A percentile compares a stretch with the other conserved stretches of the same genome.
phyloP scores from a whole-genome alignment of 495 filamentous ascomycete species.

The Immersiella caudata region DNA sequence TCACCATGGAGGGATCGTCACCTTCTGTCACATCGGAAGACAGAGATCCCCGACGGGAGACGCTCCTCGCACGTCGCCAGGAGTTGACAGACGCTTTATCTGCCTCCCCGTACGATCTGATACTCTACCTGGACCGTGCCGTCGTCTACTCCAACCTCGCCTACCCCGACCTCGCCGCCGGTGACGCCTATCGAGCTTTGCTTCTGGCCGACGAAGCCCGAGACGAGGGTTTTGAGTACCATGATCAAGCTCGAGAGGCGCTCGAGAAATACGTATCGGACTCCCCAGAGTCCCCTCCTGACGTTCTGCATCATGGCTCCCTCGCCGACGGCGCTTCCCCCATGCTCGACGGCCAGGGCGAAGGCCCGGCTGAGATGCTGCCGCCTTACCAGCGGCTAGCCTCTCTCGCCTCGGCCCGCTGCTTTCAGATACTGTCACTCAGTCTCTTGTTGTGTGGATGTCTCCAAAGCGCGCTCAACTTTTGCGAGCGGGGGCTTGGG shows the following conservation, averaged over 20 bases:
- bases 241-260: constrained; percentile 55
- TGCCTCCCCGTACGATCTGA: constrained; percentile 72
- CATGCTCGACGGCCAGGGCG: constrained; percentile 36
- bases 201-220: constrained; percentile 79
- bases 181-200: constrained; percentile 88
- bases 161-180: constrained; percentile 87
- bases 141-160: constrained; percentile 70
- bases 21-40: constrained; percentile 36
- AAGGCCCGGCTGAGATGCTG: constrained; percentile 20
- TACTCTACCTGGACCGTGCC: constrained; percentile 73
- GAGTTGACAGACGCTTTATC: constrained; percentile 52
- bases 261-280: constrained; percentile 37
- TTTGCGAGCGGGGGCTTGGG: constrained; percentile 58
- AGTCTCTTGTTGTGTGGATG: constrained; percentile 69
- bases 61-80: constrained; percentile 50
- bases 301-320: constrained; percentile 45
- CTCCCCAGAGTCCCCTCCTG: constrained; percentile 37
- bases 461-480: constrained; percentile 68
- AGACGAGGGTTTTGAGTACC: constrained; percentile 69
- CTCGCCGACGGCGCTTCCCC: constrained; percentile 43
- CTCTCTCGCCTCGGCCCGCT: constrained; percentile 50
- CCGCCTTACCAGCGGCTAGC: constrained; percentile 41
- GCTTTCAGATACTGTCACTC: constrained; percentile 60
- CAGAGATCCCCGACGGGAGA: constrained; percentile 37
- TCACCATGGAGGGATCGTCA: constrained; percentile 44